Conservation (phyloP, 495 filamentous ascomycete genomes). For the Glarea lozoyensis region DNA sequence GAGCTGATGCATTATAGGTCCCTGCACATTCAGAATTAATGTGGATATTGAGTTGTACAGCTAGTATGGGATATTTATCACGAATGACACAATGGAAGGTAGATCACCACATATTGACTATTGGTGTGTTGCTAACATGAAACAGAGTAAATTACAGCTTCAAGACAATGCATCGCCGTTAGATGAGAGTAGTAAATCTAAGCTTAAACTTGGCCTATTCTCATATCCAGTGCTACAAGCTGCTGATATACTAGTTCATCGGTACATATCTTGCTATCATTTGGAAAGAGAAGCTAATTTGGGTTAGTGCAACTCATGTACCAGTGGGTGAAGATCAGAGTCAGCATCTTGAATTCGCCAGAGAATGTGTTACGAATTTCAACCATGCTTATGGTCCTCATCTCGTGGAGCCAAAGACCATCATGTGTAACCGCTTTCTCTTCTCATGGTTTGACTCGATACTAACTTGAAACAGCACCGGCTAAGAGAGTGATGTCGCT, state of each 20-base stretch:
- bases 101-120: no score
- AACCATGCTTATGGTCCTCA: slow-evolving; percentile 59
- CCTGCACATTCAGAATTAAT: slow-evolving; percentile 78
- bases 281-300: neutral
- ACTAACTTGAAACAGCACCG: slow-evolving; percentile 39
- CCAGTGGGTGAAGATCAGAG: slow-evolving; percentile 90
- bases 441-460: slow-evolving; percentile 5
- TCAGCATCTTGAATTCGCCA: slow-evolving; percentile 88
- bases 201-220: slow-evolving; percentile 82
- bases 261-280: slow-evolving; percentile 32
- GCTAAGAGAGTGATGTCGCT: slow-evolving; percentile 86
- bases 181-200: slow-evolving; percentile 40
- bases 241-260: slow-evolving; percentile 84
- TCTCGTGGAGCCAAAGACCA: slow-evolving; percentile 61
- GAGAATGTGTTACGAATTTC: slow-evolving; percentile 76
- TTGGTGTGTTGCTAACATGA: no score
- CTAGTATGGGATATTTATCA: slow-evolving; percentile 78
- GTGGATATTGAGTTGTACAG: slow-evolving; percentile 90
- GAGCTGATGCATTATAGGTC: slow-evolving; percentile 39
- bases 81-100: slow-evolving; percentile 99
- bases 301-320: slow-evolving; percentile 72
- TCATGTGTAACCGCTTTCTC: slow-evolving; percentile 54
- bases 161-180: slow-evolving; percentile 44
- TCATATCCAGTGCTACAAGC: slow-evolving; percentile 95
- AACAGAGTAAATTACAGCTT: slow-evolving; percentile 60